Percentiles rank a stretch among this genome's conserved stretches.
phyloP scores from a whole-genome alignment of 495 filamentous ascomycete genomes.

The Tuber umbilicatum region DNA sequence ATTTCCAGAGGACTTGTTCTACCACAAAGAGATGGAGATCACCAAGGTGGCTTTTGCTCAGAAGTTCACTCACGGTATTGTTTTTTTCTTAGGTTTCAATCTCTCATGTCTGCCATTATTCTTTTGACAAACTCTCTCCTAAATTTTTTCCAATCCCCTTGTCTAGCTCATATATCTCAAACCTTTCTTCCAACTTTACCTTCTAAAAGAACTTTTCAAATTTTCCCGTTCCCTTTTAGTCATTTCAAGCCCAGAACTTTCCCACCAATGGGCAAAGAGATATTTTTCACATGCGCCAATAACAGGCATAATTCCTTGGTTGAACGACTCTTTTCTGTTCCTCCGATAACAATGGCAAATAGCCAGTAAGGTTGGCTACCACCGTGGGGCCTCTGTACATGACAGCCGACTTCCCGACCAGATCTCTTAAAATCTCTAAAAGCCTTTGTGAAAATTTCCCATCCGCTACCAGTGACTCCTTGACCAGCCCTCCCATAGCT shows the following conservation, averaged over 20 bases:
- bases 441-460: constrained; percentile 58
- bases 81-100: constrained; percentile 99
- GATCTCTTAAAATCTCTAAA: constrained; percentile 55
- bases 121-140: no score
- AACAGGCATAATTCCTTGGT: constrained; percentile 90
- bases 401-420: constrained; percentile 59
- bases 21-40: constrained; percentile 99
- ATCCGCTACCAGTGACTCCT: constrained; percentile 68
- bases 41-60: constrained; percentile 88
- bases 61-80: constrained; percentile 90
- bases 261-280: no score
- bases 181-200: no score
- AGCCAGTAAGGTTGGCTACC: constrained; percentile 71
- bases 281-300: no score
- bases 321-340: constrained; percentile 86
- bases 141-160: no score
- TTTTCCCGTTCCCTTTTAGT: no score
- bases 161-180: no score
- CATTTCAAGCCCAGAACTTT: no score
- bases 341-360: constrained; percentile 68
- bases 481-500: constrained; percentile 82
- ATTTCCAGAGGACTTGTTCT: constrained; percentile 95
- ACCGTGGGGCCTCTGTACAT: constrained; percentile 83
- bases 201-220: no score
- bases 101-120: no score